phyloP scores from a whole-genome alignment of 2,329 filamentous ascomycete genomes.

The Zasmidium angulare region DNA sequence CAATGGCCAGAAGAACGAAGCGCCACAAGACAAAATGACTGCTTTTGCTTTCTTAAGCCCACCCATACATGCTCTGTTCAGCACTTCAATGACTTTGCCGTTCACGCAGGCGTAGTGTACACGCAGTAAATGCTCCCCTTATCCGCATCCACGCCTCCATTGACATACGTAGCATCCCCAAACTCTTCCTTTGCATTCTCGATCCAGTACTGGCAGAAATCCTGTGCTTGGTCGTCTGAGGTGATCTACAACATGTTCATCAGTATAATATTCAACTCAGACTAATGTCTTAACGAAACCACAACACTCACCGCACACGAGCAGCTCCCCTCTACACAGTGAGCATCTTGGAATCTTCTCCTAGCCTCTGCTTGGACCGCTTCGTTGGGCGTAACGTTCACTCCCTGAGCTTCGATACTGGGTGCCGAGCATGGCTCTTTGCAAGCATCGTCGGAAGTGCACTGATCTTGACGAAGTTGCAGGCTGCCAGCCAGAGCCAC shows the following conservation, averaged over 20 bases:
- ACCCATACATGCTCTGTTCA: neutral
- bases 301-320: slow-evolving; percentile 9
- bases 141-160: slow-evolving; percentile 18
- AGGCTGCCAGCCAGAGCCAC: slow-evolving; percentile 8
- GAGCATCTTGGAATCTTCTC: slow-evolving; percentile 14
- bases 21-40: too few species aligned
- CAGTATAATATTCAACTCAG: neutral
- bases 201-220: slow-evolving; percentile 13
- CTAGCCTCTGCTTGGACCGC: slow-evolving; percentile 13
- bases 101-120: neutral
- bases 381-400: slow-evolving; percentile 13
- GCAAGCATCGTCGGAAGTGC: slow-evolving; percentile 17
- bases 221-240: slow-evolving; percentile 7
- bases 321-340: slow-evolving; percentile 8
- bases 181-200: slow-evolving; percentile 16
- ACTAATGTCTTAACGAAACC: neutral
- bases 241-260: slow-evolving; percentile 3
- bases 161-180: slow-evolving; percentile 12
- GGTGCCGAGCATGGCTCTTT: slow-evolving; percentile 9
- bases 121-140: slow-evolving; percentile 18
- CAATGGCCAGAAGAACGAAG: too few species aligned
- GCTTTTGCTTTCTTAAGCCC: neutral
- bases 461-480: slow-evolving; percentile 10
- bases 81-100: neutral
- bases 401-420: slow-evolving; percentile 4